These are phyloP conservation scores for Geosmithia morbida DNA, from an alignment of 2,329 filamentous ascomycete genomes.

Conservation along the genomic window DNA sequence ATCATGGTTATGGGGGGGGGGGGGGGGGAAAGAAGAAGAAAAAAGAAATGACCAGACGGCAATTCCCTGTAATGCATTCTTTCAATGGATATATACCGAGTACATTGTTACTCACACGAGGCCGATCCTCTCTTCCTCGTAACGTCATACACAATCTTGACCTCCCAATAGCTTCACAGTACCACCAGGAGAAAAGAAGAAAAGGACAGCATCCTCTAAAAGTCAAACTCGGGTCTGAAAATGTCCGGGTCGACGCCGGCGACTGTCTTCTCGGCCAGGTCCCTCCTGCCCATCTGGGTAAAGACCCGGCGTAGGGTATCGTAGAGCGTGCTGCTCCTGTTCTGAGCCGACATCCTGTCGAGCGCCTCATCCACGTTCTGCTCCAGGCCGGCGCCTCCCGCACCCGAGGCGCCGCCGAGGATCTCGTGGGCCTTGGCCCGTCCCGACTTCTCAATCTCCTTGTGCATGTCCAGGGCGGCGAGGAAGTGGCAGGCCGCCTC, in stretches of 20 bases:
- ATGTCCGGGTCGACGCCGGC: conserved; percentile 81
- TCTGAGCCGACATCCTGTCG: conserved; percentile 82
- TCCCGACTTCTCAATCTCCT: conserved; percentile 75
- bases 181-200: too few relatives aligned
- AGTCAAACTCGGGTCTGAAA: conserved; percentile 85
- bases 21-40: too few relatives aligned
- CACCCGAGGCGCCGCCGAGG: conserved; percentile 40
- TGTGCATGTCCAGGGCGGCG: conserved; percentile 88
- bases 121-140: too few relatives aligned
- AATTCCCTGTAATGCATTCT: too few relatives aligned
- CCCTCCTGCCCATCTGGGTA: conserved; percentile 81
- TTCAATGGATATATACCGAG: too few relatives aligned
- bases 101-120: too few relatives aligned
- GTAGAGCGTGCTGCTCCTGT: conserved; percentile 91
- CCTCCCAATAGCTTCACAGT: too few relatives aligned
- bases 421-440: conserved; percentile 74
- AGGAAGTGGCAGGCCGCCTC: conserved; percentile 89
- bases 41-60: too few relatives aligned
- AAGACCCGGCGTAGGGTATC: conserved; percentile 93
- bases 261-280: conserved; percentile 77
- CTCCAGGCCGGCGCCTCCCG: conserved; percentile 10
- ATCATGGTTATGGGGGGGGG: too few relatives aligned
- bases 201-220: too few relatives aligned
- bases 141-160: too few relatives aligned
- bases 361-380: conserved; percentile 51